Conservation (phyloP, 176 grass and related monocot genomes). For the Rhynchospora pubera region DNA sequence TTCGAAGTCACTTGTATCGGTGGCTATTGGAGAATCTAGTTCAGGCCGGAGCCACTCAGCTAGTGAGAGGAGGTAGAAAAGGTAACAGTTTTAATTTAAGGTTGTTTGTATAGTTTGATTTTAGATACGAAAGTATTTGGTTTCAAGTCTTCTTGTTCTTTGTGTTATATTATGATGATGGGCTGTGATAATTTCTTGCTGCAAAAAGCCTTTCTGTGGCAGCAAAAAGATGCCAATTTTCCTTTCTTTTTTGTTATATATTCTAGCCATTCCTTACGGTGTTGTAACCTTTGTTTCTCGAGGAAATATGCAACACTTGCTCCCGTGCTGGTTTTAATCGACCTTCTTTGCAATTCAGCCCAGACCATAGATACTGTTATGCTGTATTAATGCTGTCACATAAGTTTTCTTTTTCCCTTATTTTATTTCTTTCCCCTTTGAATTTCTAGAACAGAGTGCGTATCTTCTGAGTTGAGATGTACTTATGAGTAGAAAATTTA, state of each 20-base stretch:
- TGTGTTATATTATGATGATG: slow-evolving; percentile 35
- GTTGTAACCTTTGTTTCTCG: not conserved
- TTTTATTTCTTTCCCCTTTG: not conserved
- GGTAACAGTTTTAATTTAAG: slow-evolving; percentile 34
- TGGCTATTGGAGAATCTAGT: slow-evolving; percentile 74
- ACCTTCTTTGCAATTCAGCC: not conserved
- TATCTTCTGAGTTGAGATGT: not conserved
- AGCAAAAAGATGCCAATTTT: slow-evolving; percentile 29
- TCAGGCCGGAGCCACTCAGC: slow-evolving; percentile 49
- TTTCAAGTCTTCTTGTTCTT: slow-evolving; percentile 34
- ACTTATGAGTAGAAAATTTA: not conserved
- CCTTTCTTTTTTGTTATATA: slow-evolving; percentile 7
- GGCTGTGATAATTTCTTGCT: slow-evolving; percentile 32
- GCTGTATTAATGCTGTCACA: not conserved
- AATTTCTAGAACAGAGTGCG: not conserved
- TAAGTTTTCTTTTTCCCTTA: not conserved
- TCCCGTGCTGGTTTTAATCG: not conserved
- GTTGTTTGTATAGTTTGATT: slow-evolving; percentile 61
- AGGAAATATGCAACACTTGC: not conserved
- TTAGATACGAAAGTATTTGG: slow-evolving; percentile 37
- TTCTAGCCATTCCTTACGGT: slow-evolving; percentile 1
- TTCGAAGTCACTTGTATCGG: slow-evolving; percentile 84
- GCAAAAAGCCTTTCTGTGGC: slow-evolving; percentile 32
- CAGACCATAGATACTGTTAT: not conserved
- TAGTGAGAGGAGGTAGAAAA: slow-evolving; percentile 56